Percentiles rank a stretch among this genome's conserved stretches.
Evolutionary conservation across 768 basidiomycete species (phyloP).

Genomic region (Macrolepiota fuliginosa): DNA sequence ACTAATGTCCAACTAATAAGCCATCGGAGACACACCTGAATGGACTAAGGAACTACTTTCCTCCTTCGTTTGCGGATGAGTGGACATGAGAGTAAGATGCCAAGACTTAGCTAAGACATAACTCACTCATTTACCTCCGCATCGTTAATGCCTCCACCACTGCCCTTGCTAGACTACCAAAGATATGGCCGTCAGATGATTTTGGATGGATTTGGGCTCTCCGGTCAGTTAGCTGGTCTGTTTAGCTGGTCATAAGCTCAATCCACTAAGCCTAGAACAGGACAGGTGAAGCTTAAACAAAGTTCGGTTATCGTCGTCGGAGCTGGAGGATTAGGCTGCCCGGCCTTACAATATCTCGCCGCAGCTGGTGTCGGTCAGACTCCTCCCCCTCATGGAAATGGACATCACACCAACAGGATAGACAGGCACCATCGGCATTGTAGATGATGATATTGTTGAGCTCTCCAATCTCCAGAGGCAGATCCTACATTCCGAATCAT

Average conservation of each 20-base stretch:
- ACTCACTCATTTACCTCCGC: not conserved
- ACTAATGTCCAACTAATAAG: not conserved
- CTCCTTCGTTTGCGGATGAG: constrained; percentile 20
- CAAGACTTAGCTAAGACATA: constrained; percentile 10
- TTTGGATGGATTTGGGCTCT: constrained; percentile 80
- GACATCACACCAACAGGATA: constrained; percentile 3
- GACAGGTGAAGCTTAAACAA: constrained; percentile 76
- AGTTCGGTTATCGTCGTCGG: constrained; percentile 87
- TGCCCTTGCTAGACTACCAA: constrained; percentile 67
- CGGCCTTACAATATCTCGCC: constrained; percentile 90
- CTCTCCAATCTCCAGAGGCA: constrained; percentile 91
- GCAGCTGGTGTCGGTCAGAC: constrained; percentile 86
- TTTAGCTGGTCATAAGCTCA: constrained; percentile 6
- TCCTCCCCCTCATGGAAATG: not conserved
- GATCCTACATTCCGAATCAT: constrained; percentile 78
- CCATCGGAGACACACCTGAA: constrained; percentile 25
- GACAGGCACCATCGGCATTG: constrained; percentile 79
- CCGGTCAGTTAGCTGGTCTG: constrained; percentile 46
- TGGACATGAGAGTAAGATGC: not conserved
- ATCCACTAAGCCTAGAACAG: constrained; percentile 35
- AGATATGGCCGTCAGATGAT: constrained; percentile 99
- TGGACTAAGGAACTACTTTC: constrained; percentile 30
- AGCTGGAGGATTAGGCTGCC: constrained; percentile 95
- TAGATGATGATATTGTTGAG: constrained; percentile 89
- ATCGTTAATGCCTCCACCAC: constrained; percentile 11